A percentile compares a stretch with the other conserved stretches of the same genome.
phyloP scores from a whole-genome alignment of 331 rosid species.

The Quercus tomentella region DNA sequence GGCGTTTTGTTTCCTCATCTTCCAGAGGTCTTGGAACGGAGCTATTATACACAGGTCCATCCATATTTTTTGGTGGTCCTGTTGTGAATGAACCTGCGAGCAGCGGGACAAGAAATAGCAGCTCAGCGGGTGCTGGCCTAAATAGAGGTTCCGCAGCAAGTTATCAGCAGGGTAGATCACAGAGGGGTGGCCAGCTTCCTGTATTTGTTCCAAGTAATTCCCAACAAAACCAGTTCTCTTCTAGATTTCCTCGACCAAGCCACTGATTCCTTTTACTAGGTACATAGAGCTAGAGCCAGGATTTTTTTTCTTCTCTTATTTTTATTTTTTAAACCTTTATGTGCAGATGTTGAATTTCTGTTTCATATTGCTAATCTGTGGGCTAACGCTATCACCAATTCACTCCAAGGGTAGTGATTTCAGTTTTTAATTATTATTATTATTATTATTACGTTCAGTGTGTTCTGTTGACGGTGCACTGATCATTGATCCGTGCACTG shows the following conservation, averaged over 20 bases:
- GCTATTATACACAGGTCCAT: constrained; percentile 57
- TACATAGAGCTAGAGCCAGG: background rate
- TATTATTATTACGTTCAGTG: background rate
- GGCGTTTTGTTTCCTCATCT: constrained; percentile 67
- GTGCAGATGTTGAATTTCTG: background rate
- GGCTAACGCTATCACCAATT: constrained; percentile 12
- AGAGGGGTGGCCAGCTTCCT: constrained; percentile 66
- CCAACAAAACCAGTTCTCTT: constrained; percentile 45
- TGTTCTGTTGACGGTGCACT: background rate
- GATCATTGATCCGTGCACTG: background rate
- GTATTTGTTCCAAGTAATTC: constrained; percentile 70
- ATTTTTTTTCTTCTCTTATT: background rate
- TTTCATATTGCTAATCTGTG: constrained; percentile 7
- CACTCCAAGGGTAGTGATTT: constrained; percentile 36
- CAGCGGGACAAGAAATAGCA: constrained; percentile 41
- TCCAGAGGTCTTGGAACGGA: constrained; percentile 56
- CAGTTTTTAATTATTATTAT: background rate
- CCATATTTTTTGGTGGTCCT: constrained; percentile 74
- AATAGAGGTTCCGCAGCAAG: constrained; percentile 41
- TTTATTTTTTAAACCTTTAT: background rate
- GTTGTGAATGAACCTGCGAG: constrained; percentile 48
- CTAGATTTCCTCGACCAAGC: constrained; percentile 26
- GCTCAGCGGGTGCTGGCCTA: constrained; percentile 23
- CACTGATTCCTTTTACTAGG: background rate
- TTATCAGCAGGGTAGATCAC: constrained; percentile 59